Evolutionary conservation across 495 filamentous ascomycete species (phyloP).

Genomic region (Cercophora samala): DNA sequence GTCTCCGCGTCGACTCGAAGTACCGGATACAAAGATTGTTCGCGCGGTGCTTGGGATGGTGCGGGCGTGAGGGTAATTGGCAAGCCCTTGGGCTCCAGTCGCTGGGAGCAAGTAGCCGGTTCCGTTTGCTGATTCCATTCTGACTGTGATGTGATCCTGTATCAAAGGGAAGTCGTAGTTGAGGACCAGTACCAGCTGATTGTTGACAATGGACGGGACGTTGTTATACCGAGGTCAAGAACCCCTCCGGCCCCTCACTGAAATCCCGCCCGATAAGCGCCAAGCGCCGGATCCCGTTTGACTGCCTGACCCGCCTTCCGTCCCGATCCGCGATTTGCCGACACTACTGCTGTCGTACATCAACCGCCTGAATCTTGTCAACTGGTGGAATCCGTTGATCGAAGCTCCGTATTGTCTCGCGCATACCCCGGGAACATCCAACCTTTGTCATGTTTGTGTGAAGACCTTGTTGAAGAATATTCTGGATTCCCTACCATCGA

Average conservation of each 20-base stretch:
- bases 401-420: not conserved
- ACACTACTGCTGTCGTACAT: not conserved
- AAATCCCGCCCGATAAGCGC: not conserved
- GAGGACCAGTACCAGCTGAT: not conserved
- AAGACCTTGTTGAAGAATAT: not conserved
- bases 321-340: constrained; percentile 26
- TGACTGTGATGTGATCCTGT: not conserved
- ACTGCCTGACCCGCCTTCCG: constrained; percentile 21
- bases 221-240: not conserved
- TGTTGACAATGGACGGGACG: not conserved
- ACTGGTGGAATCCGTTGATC: not conserved
- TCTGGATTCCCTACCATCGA: not conserved
- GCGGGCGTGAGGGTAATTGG: constrained; percentile 33
- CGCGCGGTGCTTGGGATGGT: constrained; percentile 22
- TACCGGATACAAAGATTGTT: constrained; percentile 32
- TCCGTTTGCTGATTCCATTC: constrained; percentile 23
- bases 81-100: constrained; percentile 24
- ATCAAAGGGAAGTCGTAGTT: not conserved
- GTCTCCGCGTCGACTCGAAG: constrained; percentile 28
- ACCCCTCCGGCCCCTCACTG: not conserved
- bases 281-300: not conserved
- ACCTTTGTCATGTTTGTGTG: not conserved
- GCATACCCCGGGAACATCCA: not conserved
- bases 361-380: not conserved
- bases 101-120: constrained; percentile 25